Conservation (phyloP, 1,139 yeast genomes). For the Pichia norvegensis region DNA sequence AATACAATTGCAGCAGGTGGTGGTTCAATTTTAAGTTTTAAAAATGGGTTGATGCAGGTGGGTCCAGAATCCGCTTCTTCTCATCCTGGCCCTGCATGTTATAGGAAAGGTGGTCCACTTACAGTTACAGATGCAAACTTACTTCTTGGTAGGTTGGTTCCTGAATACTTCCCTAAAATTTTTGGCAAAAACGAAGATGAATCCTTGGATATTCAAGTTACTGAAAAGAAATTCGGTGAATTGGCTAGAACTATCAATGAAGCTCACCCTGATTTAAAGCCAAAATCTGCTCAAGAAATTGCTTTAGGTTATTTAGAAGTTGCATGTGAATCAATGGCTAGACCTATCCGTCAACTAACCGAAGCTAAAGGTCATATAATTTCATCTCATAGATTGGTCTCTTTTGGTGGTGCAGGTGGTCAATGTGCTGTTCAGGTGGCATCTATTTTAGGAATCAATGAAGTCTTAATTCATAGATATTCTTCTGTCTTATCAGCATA, state of each 20-base stretch:
- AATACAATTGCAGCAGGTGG: slow-evolving; percentile 60
- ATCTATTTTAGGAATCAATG: slow-evolving; percentile 37
- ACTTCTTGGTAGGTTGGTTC: slow-evolving; percentile 44
- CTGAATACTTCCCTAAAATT: slow-evolving; percentile 49
- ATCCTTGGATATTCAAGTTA: slow-evolving; percentile 37
- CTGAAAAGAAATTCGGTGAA: slow-evolving; percentile 33
- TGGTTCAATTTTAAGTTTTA: slow-evolving; percentile 45
- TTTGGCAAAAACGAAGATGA: slow-evolving; percentile 53
- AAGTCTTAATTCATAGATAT: slow-evolving; percentile 43
- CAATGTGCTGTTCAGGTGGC: slow-evolving; percentile 51
- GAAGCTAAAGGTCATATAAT: slow-evolving; percentile 46
- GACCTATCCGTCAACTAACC: slow-evolving; percentile 48
- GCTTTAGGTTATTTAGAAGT: slow-evolving; percentile 48
- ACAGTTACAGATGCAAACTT: slow-evolving; percentile 55
- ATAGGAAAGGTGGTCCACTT: slow-evolving; percentile 51
- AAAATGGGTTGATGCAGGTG: slow-evolving; percentile 48
- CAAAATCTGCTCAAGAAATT: slow-evolving; percentile 38
- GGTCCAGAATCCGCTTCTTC: slow-evolving; percentile 57
- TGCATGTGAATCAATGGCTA: slow-evolving; percentile 49
- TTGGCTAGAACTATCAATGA: slow-evolving; percentile 38
- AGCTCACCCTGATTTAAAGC: slow-evolving; percentile 23
- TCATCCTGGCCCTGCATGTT: slow-evolving; percentile 59
- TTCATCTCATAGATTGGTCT: slow-evolving; percentile 40
- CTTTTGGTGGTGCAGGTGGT: slow-evolving; percentile 56
- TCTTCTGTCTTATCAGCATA: slow-evolving; percentile 50